A percentile compares a stretch with the other conserved stretches of the same genome.
Conservation (phyloP, 2,329 filamentous ascomycete genomes). For the Phyllosticta paracitricarpa region DNA sequence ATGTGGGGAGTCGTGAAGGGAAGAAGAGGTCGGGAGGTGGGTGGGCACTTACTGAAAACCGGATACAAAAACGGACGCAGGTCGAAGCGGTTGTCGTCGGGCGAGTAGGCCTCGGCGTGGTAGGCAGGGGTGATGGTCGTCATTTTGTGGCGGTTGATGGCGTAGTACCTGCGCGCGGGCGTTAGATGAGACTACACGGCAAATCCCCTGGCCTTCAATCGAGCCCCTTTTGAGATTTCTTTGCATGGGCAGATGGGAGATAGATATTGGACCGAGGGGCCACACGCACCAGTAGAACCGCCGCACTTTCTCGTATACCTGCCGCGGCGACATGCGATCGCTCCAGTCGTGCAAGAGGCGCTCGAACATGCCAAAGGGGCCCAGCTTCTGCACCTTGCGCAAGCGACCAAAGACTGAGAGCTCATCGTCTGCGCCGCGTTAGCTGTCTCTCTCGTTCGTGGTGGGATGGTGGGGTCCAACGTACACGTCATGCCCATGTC, state of each 20-base stretch:
- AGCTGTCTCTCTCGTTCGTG: neutral
- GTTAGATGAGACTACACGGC: neutral
- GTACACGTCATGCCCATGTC: conserved; percentile 37
- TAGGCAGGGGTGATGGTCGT: conserved; percentile 50
- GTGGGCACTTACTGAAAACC: conserved; percentile 17
- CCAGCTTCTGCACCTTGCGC: conserved; percentile 44
- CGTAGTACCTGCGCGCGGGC: conserved; percentile 40
- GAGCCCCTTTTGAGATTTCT: neutral
- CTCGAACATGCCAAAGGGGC: conserved; percentile 45
- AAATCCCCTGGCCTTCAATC: neutral
- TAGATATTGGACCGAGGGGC: conserved; percentile 8
- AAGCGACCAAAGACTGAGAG: conserved; percentile 43
- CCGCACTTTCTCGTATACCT: conserved; percentile 39
- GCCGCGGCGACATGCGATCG: conserved; percentile 27
- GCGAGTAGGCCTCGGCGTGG: conserved; percentile 44
- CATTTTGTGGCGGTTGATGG: conserved; percentile 57
- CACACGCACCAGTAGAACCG: conserved; percentile 24
- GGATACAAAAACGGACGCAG: conserved; percentile 47
- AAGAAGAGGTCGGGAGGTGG: neutral
- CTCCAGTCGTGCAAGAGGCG: conserved; percentile 43
- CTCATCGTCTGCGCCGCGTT: conserved; percentile 33
- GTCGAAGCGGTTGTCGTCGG: conserved; percentile 42
- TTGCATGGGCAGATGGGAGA: neutral
- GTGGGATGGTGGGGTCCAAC: neutral
- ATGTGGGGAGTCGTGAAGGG: neutral